Evolutionary conservation across 768 basidiomycete genomes (phyloP).

Genomic region (Phylloporus arenicola): DNA sequence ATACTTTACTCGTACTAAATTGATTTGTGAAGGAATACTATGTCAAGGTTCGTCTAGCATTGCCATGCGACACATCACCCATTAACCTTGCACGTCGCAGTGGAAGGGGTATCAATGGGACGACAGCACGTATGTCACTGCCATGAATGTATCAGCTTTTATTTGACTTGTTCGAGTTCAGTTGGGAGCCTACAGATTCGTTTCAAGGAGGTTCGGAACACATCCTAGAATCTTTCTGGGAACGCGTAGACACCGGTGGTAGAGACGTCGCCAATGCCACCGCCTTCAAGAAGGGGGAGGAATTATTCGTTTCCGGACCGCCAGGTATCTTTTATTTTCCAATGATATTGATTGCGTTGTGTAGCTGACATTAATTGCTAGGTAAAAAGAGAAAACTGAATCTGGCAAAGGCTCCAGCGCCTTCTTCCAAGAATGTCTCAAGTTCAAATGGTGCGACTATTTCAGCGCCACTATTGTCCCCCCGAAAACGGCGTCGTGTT

Average conservation of each 20-base stretch:
- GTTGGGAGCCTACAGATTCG: conserved; percentile 65
- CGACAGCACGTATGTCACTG: conserved; percentile 52
- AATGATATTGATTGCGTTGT: neutral
- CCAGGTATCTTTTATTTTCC: conserved; percentile 39
- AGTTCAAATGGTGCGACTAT: conserved; percentile 8
- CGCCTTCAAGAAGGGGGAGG: conserved; percentile 50
- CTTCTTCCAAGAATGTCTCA: conserved; percentile 7
- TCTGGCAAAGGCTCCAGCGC: conserved; percentile 4
- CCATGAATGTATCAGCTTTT: neutral
- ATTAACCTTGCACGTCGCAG: conserved; percentile 28
- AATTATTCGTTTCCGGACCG: conserved; percentile 51
- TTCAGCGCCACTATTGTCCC: conserved; percentile 15
- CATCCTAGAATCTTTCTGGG: conserved; percentile 39
- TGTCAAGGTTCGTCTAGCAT: conserved; percentile 45
- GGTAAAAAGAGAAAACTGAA: conserved; percentile 20
- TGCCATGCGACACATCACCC: neutral
- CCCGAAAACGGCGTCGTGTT: conserved; percentile 25
- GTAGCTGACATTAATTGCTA: conserved; percentile 7
- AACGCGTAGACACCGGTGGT: conserved; percentile 26
- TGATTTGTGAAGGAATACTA: conserved; percentile 42
- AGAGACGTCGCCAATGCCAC: conserved; percentile 47
- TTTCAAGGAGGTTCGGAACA: conserved; percentile 53
- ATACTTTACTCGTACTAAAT: conserved; percentile 9
- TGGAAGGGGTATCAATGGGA: conserved; percentile 56
- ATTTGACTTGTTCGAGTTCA: conserved; percentile 23